Conservation (phyloP, 306 rosid species). For the Prosopis cineraria region DNA sequence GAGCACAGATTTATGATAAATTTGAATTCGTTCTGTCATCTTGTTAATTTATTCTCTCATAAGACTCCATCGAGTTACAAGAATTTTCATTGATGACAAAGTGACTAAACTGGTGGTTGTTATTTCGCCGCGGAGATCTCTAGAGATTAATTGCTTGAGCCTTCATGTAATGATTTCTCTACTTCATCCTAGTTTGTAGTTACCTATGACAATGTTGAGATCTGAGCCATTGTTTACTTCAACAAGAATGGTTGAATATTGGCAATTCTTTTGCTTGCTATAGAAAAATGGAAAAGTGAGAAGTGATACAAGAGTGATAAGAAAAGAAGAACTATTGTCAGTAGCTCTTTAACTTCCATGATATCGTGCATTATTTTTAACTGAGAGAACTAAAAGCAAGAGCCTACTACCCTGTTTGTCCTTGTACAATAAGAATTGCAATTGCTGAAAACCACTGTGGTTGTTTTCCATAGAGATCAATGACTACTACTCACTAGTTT, state of each 20-base stretch:
- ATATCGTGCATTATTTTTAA: not conserved
- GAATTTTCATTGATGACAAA: not conserved
- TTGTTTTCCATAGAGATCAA: not conserved
- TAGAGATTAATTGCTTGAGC: not conserved
- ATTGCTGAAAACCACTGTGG: not conserved
- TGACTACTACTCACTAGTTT: not conserved
- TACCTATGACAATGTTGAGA: not conserved
- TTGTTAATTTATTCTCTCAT: not conserved
- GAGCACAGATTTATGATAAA: not conserved
- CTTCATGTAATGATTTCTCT: not conserved
- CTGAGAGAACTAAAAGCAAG: not conserved
- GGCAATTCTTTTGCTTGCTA: not conserved
- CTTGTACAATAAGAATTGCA: not conserved
- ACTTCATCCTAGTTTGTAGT: constrained; percentile 1
- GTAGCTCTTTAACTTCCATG: not conserved
- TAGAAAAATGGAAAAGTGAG: not conserved
- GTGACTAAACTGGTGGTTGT: not conserved
- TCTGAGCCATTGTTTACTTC: constrained; percentile 4
- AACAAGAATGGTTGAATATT: not conserved
- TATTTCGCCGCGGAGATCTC: not conserved
- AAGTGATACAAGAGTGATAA: not conserved
- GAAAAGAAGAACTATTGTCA: not conserved
- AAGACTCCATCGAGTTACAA: not conserved
- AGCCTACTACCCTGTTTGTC: not conserved
- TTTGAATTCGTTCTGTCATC: not conserved